Base-by-base conservation (phyloP, 495 filamentous ascomycete species). In the Penicillium waksmanii region DNA sequence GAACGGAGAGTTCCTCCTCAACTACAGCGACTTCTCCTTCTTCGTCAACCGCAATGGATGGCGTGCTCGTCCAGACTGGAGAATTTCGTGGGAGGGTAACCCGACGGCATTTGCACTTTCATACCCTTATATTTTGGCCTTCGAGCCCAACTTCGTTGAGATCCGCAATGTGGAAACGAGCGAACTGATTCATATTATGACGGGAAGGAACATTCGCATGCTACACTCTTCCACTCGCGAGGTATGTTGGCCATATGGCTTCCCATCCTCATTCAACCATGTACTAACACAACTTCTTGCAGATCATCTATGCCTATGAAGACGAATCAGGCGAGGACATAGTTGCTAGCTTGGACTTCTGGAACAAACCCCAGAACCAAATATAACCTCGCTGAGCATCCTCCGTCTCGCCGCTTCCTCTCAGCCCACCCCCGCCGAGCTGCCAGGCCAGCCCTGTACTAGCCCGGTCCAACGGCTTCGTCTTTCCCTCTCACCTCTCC, bases 21-120 rank as follows among this genome's bases (percentile, higher is more conserved):
- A 97, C 73, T 99, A 99, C 74, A 92, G 90, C 19, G 96, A 99
- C 66, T 98, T 97, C 72, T 96, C 91, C 18, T 98, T 99, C 83
- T 99, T 96, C 67, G 95, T 99, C 66, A 98, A 99, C 74, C 85
- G 95, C 53, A 97, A 99, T 71, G 96, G 96, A 25, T 99, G 96
- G 96, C 85, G 96, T 53, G 93, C 94, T 35, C 83, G 93, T 60
- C 90, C 93, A 17, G 96, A 99, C 68, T 99, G 96, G 96, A 88
- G 86, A 60, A 96, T 99, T 65, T 89, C 90, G 31, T 99, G 96
- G 96, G 96, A 99, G 76, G 96, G 96, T 52, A 89, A 84, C 44
- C 96, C 96, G 52, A 87, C 88, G 64, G 84, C 88, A 42, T 99
- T 99, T 71, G 95, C 96, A 0, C 84, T 98, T 38, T 96, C 90